Evolutionary conservation across 2,329 filamentous ascomycete species (phyloP).

Genomic region (Apiospora hydei): DNA sequence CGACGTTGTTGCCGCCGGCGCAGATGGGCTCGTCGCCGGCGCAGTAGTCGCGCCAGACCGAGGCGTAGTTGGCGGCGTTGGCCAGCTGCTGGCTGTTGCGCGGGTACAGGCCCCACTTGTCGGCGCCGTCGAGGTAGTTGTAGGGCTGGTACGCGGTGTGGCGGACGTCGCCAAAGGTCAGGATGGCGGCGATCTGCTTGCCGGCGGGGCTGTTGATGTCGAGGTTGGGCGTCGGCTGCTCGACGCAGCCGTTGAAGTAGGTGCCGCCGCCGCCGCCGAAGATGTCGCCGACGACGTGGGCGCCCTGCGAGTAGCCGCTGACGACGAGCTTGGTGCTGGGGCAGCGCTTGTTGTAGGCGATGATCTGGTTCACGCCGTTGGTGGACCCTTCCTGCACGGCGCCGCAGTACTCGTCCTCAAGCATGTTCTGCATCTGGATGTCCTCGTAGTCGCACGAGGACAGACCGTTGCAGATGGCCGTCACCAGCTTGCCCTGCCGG

Average conservation of each 20-base stretch:
- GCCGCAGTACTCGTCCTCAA: constrained; percentile 43
- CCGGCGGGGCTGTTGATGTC: constrained; percentile 39
- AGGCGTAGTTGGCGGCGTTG: constrained; percentile 39
- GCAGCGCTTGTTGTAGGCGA: constrained; percentile 48
- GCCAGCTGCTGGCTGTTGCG: constrained; percentile 40
- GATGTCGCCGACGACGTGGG: constrained; percentile 47
- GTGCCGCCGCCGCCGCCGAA: constrained; percentile 45
- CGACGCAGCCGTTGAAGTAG: constrained; percentile 43
- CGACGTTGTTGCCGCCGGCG: constrained; percentile 43
- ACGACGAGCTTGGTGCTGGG: constrained; percentile 50
- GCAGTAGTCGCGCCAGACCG: constrained; percentile 45
- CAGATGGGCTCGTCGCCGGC: constrained; percentile 48
- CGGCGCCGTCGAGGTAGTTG: constrained; percentile 41
- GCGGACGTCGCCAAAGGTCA: constrained; percentile 44
- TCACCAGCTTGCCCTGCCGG: constrained; percentile 41
- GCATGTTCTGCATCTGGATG: constrained; percentile 42
- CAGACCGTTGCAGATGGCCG: constrained; percentile 41
- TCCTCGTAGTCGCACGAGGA: constrained; percentile 35
- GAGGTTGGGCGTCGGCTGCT: constrained; percentile 36
- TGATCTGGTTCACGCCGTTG: constrained; percentile 47
- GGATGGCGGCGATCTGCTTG: constrained; percentile 44
- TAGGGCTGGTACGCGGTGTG: constrained; percentile 45
- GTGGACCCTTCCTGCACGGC: constrained; percentile 46
- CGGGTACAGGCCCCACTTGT: constrained; percentile 38
- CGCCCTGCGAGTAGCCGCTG: constrained; percentile 51